Evolutionary conservation across 2,329 filamentous ascomycete genomes (phyloP).

Genomic region (Colletotrichum zoysiae): DNA sequence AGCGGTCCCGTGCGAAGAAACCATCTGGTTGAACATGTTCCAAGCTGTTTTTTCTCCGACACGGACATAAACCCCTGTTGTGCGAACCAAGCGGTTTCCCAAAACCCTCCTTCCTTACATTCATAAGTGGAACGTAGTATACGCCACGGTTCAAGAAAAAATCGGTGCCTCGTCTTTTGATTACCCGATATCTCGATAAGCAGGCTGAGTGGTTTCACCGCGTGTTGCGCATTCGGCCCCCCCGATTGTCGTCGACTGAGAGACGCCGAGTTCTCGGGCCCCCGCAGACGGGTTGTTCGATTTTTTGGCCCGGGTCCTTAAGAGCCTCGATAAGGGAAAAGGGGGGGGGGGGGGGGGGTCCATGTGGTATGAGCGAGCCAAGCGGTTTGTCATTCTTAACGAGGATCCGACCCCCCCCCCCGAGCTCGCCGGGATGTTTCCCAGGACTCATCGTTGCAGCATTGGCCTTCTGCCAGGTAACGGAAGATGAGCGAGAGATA

Average conservation of each 20-base stretch:
- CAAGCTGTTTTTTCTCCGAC: not conserved
- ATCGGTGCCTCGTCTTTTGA: not conserved
- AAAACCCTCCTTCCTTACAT: not conserved
- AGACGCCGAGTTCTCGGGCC: not conserved
- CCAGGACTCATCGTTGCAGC: not conserved
- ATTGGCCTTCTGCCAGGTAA: not conserved
- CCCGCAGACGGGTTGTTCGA: not conserved
- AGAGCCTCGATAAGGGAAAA: not conserved
- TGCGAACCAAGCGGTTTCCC: too few relatives aligned
- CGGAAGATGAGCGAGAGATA: not conserved
- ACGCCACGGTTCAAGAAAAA: too few relatives aligned
- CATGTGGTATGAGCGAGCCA: not conserved
- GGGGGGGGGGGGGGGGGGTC: too few relatives aligned
- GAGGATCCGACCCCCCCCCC: not conserved
- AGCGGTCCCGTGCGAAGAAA: not conserved
- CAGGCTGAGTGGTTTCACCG: slow-evolving; percentile 1
- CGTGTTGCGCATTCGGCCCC: not conserved
- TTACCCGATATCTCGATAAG: not conserved
- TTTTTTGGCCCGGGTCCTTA: not conserved
- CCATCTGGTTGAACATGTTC: not conserved
- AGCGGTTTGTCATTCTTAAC: not conserved
- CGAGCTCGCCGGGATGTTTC: not conserved
- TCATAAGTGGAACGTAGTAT: not conserved
- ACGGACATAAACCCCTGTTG: not conserved
- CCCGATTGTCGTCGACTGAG: not conserved